Base-by-base conservation (phyloP, 2,329 filamentous ascomycete genomes). In the Neonectria punicea region DNA sequence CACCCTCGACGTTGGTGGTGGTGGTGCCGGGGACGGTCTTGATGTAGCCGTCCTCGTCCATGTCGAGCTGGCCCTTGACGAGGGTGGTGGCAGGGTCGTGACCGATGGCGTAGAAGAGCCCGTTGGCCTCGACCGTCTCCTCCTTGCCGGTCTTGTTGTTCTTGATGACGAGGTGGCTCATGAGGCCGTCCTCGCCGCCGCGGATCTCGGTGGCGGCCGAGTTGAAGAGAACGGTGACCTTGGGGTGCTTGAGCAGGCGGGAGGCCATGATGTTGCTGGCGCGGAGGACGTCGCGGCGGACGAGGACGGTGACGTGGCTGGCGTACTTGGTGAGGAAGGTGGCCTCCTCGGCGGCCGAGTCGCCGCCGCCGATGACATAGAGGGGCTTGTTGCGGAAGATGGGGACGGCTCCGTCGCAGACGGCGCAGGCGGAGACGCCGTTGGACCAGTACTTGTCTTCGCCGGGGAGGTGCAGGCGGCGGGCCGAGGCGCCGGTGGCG, bases 291-390 rank as follows among this genome's bases (percentile, higher is more conserved):
- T 97, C 94, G 75, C 89, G 91, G 70, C 96, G 90, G 63, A 99
- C 97, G 39, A 99, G 87, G 6, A 99, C 96, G 20, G 93, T 97
- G 67, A 99, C 95, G 80, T 96, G 93, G 82, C 90, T 93, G 69
- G 92, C 96, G 84, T 98, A 99, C 86, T 98, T 99, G 67, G 96
- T 97, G 73, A 99, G 84, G 85, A 98, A 99, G 74, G 97, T 91
- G 61, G 94, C 94, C 87, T 99, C 96, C 83, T 99, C 97, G 30
- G 97, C 96, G 18, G 96, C 96, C 16, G 93, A 97, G 83, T 99
- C 96, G 75, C 96, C 96, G 69, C 96, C 97, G 69, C 96, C 96
- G 70, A 99, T 98, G 54, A 99, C 96, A 44, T 95, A 93, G 60
- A 99, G 86, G 9, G 92, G 95, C 87, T 97, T 97, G 81, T 98